These are phyloP conservation scores for Pythium dissimile DNA, from an alignment of 352 stramenopile genomes.

Conservation along the genomic window DNA sequence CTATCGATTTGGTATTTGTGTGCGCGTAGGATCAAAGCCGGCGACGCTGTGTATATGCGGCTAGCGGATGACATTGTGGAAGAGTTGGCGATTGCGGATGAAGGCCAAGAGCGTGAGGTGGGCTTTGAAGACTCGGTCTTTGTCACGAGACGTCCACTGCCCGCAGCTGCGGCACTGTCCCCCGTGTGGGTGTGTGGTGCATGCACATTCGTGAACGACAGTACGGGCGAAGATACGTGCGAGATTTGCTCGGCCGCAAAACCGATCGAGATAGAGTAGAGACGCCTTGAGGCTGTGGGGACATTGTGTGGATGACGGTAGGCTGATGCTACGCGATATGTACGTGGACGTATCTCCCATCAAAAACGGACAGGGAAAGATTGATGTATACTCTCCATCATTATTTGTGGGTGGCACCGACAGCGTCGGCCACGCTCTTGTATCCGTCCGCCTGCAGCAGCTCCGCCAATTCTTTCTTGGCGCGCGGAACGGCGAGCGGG, in stretches of 20 bases:
- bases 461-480: conserved; percentile 88
- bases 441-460: conserved; percentile 85
- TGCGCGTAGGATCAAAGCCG: conserved; percentile 56
- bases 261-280: conserved; percentile 35
- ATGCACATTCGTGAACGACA: conserved; percentile 84
- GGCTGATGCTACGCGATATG: too few species aligned
- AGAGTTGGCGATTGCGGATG: conserved; percentile 52
- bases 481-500: conserved; percentile 75
- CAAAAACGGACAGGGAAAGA: too few species aligned
- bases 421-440: conserved; percentile 72
- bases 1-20: not conserved
- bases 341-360: too few species aligned
- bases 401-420: conserved; percentile 77
- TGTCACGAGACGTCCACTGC: conserved; percentile 15
- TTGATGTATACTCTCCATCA: too few species aligned
- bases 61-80: conserved; percentile 55
- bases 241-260: conserved; percentile 67
- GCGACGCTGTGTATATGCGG: conserved; percentile 72
- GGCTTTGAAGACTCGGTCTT: conserved; percentile 78
- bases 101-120: conserved; percentile 52
- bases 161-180: not conserved
- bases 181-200: conserved; percentile 66
- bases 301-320: too few species aligned
- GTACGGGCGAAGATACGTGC: conserved; percentile 37
- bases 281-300: too few species aligned